Percentiles rank a stretch among this genome's conserved stretches.
Evolutionary conservation across 805 yeast genomes (phyloP).

Genomic region (Hanseniaspora taiwanica): DNA sequence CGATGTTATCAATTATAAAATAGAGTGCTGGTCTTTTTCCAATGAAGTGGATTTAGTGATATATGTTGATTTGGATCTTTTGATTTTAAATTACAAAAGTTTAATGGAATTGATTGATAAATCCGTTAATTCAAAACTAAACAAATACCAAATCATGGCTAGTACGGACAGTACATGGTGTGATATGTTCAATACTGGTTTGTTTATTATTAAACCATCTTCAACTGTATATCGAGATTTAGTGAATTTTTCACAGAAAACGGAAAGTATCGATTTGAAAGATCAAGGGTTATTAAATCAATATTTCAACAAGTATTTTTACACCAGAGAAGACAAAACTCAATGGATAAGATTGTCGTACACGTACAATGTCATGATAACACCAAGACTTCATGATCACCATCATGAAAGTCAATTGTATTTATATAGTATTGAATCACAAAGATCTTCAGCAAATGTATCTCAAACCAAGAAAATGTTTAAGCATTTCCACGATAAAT

Average conservation of each 20-base stretch:
- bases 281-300: conserved; percentile 86
- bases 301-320: conserved; percentile 31
- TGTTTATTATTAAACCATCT: conserved; percentile 48
- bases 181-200: conserved; percentile 76
- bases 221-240: conserved; percentile 30
- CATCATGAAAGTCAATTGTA: not conserved
- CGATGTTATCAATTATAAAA: not conserved
- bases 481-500: conserved; percentile 33
- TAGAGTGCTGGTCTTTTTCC: conserved; percentile 22
- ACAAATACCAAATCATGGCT: conserved; percentile 28
- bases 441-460: not conserved
- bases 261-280: conserved; percentile 64
- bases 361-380: conserved; percentile 62
- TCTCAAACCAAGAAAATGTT: conserved; percentile 21
- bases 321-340: not conserved
- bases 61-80: conserved; percentile 54
- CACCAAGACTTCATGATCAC: not conserved
- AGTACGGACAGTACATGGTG: conserved; percentile 88
- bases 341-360: conserved; percentile 69
- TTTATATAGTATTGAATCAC: not conserved
- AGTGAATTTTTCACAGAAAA: conserved; percentile 14
- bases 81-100: conserved; percentile 26
- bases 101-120: conserved; percentile 2
- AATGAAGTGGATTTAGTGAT: conserved; percentile 33
- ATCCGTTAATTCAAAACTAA: not conserved